Evolutionary conservation across 176 grass and related monocot species (phyloP), one percentile per base, ranked within the genome.

Genomic region (Elymus sibiricus): DNA sequence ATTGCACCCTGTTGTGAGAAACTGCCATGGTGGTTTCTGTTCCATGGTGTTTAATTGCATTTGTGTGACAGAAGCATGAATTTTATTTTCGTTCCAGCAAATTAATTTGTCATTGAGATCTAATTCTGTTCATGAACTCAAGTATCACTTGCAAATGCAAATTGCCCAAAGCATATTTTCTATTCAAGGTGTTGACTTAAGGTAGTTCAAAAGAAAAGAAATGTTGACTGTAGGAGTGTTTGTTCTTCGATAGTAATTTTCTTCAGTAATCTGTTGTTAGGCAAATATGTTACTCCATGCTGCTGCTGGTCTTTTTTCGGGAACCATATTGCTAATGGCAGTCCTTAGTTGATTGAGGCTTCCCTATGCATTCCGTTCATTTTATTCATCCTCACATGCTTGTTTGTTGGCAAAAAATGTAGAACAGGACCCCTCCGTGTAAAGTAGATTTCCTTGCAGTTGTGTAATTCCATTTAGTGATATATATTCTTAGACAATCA

Each of bases 1-100:
- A 88, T 77, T 85, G 44, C 24, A 81, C 62, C 62, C 70, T 77
- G 63, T 16, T 39, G 70, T 71, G 46, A 70, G 77, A 81, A 87
- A 81, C 62, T 64, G 39, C 29, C 1, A 0, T 38, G 22, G 24
- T 68, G 49, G 85, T 88, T 81, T 84, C 28, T 42, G 8, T 17
- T 85, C 39, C 17, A 8, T 13, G 49, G 70, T 64, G 80, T 27
- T 76, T 55, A 80, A 68, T 12, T 27, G 51, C 39, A 71, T 43
- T 87, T 88, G 39, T 88, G 39, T 85, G 4, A 81, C 42, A 76
- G 11, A 53, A 53, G 77, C 90, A 56, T 34, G 19, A 47, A 0
- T 56, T 91, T 14, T 71, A 15, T 70, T 53, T 25, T 71, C 15
- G 39, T 51, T 69, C 9, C 61, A 19, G 49, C 2, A 70, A 77